Evolutionary conservation across 208 protist genomes (phyloP), one percentile per base, ranked within the genome.

Genomic region (Wallacemonas sp.): DNA sequence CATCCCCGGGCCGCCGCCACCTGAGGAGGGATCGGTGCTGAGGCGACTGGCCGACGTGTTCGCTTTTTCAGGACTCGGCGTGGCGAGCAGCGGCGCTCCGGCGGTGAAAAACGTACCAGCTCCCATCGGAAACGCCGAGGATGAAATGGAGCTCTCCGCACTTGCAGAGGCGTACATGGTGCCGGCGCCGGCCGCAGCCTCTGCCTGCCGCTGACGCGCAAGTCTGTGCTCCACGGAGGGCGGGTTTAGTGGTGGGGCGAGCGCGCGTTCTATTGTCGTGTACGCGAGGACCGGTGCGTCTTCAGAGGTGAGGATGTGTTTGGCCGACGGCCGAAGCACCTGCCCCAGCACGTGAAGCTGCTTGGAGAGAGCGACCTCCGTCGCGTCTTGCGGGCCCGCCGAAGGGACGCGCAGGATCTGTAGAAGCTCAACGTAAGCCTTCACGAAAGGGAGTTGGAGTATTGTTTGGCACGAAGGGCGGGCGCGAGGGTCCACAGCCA

Each of bases 391-490:
- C 1, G 68, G 77, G 2, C 55, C 30, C 38, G 79, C 69, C 15
- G 68, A 30, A 14, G 73, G 71, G 17, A 69, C 63, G 24, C 77
- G 79, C 59, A 70, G 70, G 2, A 31, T 26, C 17, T 56, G 59
- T 49, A 87, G 61, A 28, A 72, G 39, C 31, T 81, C 67, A 27
- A 86, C 68, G 62, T 82, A 90, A 19, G 75, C 72, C 22, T 62
- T 67, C 46, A 95, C 73, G 5, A 72, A 69, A 12, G 85, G 85
- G 45, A 59, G 62, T 21, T 41, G 75, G 2, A 95, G 82, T 53
- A 95, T 75, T 60, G 85, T 80, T 47, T 78, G 77, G 66, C 84
- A 91, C 38, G 73, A 80, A 6, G 86, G 90, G 17, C 90, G 78
- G 70, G 72, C 49, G 1, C 27, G 42, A 2, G 82, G 44, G 46